A percentile compares a stretch with the other conserved stretches of the same genome.
These are phyloP conservation scores for Russula sp. DNA, from an alignment of 768 basidiomycete species.

Conservation along the genomic window DNA sequence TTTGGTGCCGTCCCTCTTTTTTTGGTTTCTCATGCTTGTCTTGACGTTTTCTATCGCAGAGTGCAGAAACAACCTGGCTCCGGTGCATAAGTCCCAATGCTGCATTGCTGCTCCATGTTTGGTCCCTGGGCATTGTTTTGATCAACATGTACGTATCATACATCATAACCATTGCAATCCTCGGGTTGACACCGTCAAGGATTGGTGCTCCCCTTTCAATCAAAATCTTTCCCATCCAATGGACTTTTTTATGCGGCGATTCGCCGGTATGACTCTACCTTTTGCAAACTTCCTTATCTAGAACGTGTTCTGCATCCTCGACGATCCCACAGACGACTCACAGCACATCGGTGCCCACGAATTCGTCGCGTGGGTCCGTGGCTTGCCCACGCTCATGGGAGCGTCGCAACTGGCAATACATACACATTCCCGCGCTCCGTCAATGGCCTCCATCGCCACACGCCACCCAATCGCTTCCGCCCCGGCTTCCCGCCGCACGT, in stretches of 20 bases:
- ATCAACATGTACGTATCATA: constrained; percentile 69
- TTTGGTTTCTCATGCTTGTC: background rate
- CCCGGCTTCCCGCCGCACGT: too few species aligned
- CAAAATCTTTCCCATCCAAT: constrained; percentile 72
- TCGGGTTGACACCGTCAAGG: constrained; percentile 88
- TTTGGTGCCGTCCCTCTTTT: constrained; percentile 54
- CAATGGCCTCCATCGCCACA: too few species aligned
- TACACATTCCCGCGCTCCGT: constrained; percentile 44
- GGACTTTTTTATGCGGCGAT: constrained; percentile 21
- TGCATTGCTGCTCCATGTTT: constrained; percentile 49
- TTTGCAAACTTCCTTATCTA: constrained; percentile 50
- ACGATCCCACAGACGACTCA: constrained; percentile 50
- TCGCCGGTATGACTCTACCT: too few species aligned
- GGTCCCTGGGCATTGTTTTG: constrained; percentile 97
- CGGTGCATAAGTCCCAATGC: constrained; percentile 75
- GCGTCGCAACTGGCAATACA: constrained; percentile 32
- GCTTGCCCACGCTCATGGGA: constrained; percentile 66
- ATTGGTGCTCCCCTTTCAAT: constrained; percentile 75
- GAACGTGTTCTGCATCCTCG: constrained; percentile 76
- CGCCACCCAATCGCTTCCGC: too few species aligned
- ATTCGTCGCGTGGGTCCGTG: constrained; percentile 81
- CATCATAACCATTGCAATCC: too few species aligned
- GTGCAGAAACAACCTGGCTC: constrained; percentile 60
- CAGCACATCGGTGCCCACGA: constrained; percentile 36
- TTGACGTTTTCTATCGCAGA: too few species aligned